These are phyloP conservation scores for Geoglossum glabrum DNA, from an alignment of 495 filamentous ascomycete species.

Conservation along the genomic window DNA sequence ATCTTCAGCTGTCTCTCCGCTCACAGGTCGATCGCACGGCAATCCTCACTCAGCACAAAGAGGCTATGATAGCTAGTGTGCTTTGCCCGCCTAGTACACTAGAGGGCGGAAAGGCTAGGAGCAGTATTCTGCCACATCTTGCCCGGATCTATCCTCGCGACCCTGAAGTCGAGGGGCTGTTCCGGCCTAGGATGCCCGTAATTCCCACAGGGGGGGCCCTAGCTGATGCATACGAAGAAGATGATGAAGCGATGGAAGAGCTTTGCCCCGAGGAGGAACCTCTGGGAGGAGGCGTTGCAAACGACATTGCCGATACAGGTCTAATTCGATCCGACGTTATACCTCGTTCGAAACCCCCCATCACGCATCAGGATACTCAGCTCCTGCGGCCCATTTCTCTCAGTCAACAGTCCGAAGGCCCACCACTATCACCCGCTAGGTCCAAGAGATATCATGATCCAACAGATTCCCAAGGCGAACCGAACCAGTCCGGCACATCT, in stretches of 20 bases:
- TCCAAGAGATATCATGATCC: not conserved
- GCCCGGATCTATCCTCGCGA: constrained; percentile 35
- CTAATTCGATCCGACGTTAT: not conserved
- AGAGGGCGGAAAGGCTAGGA: constrained; percentile 32
- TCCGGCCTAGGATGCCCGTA: constrained; percentile 44
- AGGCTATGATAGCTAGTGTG: constrained; percentile 57
- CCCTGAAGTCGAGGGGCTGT: constrained; percentile 46
- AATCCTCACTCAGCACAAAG: constrained; percentile 41
- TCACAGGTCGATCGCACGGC: constrained; percentile 58
- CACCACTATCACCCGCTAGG: not conserved
- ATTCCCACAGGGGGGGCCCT: constrained; percentile 12
- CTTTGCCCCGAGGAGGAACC: not conserved
- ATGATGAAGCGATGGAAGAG: constrained; percentile 3
- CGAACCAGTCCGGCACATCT: not conserved
- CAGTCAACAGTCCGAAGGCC: not conserved
- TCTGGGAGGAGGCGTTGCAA: not conserved
- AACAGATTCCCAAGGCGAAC: not conserved
- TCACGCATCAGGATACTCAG: not conserved
- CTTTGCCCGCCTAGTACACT: constrained; percentile 47
- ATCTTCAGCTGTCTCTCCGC: constrained; percentile 41
- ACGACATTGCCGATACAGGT: not conserved
- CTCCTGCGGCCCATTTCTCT: not conserved
- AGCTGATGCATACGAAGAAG: constrained; percentile 5
- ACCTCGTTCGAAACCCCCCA: not conserved
- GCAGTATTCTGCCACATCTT: constrained; percentile 62